phyloP scores from a whole-genome alignment of 768 basidiomycete genomes.

The Paxillus ammoniavirescens region DNA sequence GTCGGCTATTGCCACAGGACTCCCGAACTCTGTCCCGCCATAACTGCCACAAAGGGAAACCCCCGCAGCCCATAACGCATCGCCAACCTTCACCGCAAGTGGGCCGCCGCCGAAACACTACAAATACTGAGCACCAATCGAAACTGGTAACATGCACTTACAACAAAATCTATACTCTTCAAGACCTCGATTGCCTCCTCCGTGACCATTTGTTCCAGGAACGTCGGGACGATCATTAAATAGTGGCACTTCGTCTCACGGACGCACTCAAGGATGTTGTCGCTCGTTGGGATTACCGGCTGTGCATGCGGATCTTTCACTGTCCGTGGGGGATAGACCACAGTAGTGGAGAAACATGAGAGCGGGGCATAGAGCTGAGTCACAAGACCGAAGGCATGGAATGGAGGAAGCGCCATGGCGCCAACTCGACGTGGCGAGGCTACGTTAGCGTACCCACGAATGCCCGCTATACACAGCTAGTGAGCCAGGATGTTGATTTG shows the following conservation, averaged over 20 bases:
- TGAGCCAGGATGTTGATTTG: background rate
- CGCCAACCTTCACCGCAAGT: constrained; percentile 33
- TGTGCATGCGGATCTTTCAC: constrained; percentile 14
- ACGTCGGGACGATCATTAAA: constrained; percentile 36
- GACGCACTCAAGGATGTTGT: constrained; percentile 38
- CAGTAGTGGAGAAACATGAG: constrained; percentile 9
- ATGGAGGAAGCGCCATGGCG: constrained; percentile 26
- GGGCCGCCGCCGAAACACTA: constrained; percentile 41
- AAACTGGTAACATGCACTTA: constrained; percentile 13
- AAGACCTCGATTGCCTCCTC: constrained; percentile 23
- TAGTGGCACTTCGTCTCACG: constrained; percentile 25
- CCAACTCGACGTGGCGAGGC: constrained; percentile 17
- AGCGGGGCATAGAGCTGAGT: constrained; percentile 20
- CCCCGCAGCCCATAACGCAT: constrained; percentile 32
- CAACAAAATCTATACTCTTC: constrained; percentile 26
- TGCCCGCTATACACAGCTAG: background rate
- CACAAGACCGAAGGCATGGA: constrained; percentile 24
- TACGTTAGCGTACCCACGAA: background rate
- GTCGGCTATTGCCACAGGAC: background rate
- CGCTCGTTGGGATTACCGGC: constrained; percentile 39
- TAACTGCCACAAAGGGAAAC: constrained; percentile 34
- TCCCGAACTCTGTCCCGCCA: constrained; percentile 34
- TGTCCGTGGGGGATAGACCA: constrained; percentile 29
- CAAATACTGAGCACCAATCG: background rate
- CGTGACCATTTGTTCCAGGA: constrained; percentile 37